Percentiles rank a stretch among this genome's conserved stretches.
These are phyloP conservation scores for Coffea eugenioides DNA, from an alignment of 257 asterid species.

Conservation along the genomic window DNA sequence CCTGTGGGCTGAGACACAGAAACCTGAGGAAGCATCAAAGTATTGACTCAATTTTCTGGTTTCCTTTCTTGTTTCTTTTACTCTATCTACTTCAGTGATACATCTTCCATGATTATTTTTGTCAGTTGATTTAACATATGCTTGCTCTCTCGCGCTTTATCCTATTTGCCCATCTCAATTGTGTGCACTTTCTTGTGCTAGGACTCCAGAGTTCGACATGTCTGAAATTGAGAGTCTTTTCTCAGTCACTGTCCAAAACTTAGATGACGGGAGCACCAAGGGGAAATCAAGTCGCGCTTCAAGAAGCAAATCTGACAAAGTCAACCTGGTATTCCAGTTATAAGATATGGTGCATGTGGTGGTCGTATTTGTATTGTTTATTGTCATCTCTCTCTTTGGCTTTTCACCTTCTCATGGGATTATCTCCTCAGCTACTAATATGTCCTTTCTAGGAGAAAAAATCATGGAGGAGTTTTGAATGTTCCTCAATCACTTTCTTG, in stretches of 20 bases:
- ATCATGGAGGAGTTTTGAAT: neutral
- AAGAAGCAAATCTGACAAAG: slow-evolving; percentile 61
- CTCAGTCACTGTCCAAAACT: slow-evolving; percentile 51
- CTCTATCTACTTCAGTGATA: slow-evolving; percentile 1
- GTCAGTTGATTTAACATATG: neutral
- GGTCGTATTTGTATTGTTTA: neutral
- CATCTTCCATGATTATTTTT: slow-evolving; percentile 10
- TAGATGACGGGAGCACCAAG: slow-evolving; percentile 36
- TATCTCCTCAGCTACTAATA: neutral
- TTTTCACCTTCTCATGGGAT: neutral
- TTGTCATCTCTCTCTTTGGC: neutral
- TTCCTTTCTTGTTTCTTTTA: slow-evolving; percentile 7
- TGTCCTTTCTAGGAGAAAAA: neutral
- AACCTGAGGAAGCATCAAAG: slow-evolving; percentile 74
- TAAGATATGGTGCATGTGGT: neutral
- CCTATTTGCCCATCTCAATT: neutral
- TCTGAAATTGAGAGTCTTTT: slow-evolving; percentile 85
- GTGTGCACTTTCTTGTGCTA: slow-evolving; percentile 23
- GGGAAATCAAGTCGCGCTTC: slow-evolving; percentile 43
- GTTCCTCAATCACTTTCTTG: neutral
- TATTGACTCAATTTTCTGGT: slow-evolving; percentile 28
- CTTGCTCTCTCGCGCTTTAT: neutral
- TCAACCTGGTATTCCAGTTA: slow-evolving; percentile 55
- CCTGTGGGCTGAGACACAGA: slow-evolving; percentile 84
- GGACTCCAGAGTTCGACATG: slow-evolving; percentile 84